Evolutionary conservation across 352 stramenopile species (phyloP), one percentile per base, ranked within the genome.

Genomic region (Hyaloperonospora arabidopsidis): DNA sequence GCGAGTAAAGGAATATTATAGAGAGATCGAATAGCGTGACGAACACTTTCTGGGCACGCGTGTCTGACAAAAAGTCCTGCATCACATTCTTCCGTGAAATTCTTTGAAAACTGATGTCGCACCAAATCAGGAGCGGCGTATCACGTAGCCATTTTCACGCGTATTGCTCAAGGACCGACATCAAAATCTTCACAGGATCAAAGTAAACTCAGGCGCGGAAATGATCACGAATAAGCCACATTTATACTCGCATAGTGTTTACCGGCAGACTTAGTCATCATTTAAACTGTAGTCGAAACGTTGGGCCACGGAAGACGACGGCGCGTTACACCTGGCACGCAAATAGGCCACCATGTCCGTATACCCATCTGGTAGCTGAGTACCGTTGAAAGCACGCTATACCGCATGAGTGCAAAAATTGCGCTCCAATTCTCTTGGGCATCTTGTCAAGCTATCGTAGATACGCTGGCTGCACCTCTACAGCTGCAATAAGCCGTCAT

Each of bases 161-260:
- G n/a, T n/a, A n/a, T 11, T 18, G 3, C 0, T 1, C 19, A 5
- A 6, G 1, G 19, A n/a, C n/a, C n/a, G n/a, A n/a, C 12, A 40
- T 21, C 4, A 18, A 21, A 21, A 60, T 17, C 32, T 61, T 61
- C 1, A 55, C n/a, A 11, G 54, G 47, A 15, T 61, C 46, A 2
- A 55, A 36, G 40, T 61, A 61, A 15, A 55, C 10, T 0, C 25
- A 19, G 54, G 46, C 15, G 54, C 36, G 22, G 47, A 55, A 17
- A 51, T 22, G 38, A 50, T 55, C 28, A 52, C 2, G 35, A 61
- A 56, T 18, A 55, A 34, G 13, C 52, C 46, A 36, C 39, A 22
- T 1, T 36, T 48, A 7, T 36, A 36, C 41, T 8, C 32, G 12
- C 5, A 17, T 0, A 34, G 1, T 1, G 21, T 21, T 7, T 19